A percentile compares a stretch with the other conserved stretches of the same genome.
These are phyloP conservation scores for Paecilomyces niveus DNA, from an alignment of 2,329 filamentous ascomycete species.

Conservation along the genomic window DNA sequence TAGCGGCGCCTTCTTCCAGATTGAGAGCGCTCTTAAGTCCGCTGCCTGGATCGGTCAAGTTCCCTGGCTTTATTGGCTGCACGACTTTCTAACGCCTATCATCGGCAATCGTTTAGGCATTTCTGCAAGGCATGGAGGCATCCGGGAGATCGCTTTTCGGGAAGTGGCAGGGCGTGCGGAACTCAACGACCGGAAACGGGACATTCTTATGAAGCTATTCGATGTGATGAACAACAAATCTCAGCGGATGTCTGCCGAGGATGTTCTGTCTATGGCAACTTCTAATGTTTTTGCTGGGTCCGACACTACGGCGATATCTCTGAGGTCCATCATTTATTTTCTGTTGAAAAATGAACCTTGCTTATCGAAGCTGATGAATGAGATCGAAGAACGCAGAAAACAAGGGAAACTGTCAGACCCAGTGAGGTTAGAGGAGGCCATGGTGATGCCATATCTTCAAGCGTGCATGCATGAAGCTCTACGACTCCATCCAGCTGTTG, in stretches of 20 bases:
- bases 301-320: conserved; percentile 38
- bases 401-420: conserved; percentile 15
- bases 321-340: conserved; percentile 30
- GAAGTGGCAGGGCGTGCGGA: conserved; percentile 16
- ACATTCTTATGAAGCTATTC: conserved; percentile 32
- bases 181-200: conserved; percentile 23
- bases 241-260: conserved; percentile 26
- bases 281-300: conserved; percentile 35
- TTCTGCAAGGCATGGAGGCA: conserved; percentile 23
- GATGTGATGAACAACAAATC: conserved; percentile 29
- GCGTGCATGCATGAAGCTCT: conserved; percentile 13
- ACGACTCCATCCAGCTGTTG: conserved; percentile 10
- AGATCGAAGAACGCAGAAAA: conserved; percentile 21
- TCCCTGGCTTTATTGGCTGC: conserved; percentile 26
- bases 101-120: conserved; percentile 31
- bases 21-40: conserved; percentile 24
- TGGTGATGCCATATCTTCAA: conserved; percentile 25
- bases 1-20: conserved; percentile 25
- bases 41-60: conserved; percentile 33
- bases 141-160: conserved; percentile 15
- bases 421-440: conserved; percentile 21
- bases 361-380: conserved; percentile 23
- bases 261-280: conserved; percentile 30
- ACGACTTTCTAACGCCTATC: conserved; percentile 27
- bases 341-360: conserved; percentile 25